Base-by-base conservation (phyloP, 345 rosid genomes). In the Eucalyptus viminalis region DNA sequence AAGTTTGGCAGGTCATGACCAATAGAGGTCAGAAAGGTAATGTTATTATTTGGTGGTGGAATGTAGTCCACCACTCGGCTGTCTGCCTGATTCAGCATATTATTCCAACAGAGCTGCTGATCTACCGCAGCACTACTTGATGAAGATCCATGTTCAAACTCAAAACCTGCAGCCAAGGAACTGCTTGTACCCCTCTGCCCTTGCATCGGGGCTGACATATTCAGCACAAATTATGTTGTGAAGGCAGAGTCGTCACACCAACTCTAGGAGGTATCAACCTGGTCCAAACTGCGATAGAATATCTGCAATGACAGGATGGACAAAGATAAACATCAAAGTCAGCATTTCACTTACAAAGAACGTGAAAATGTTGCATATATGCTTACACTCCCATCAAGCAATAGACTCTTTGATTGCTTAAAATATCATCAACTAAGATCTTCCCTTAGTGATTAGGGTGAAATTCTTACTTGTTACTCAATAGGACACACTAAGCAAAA, bases 71-170 rank as follows among this genome's bases (percentile, higher is more conserved):
- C 90, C 50, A 94, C 69, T 81, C 88, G 94, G 87, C 54, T 92
- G 80, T 94, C 97, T 44, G 90, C 92, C 65, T 94, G 92, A 92
- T 91, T 94, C 88, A 91, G 94, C 91, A 93, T 90, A 91, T 89
- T 90, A 91, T 92, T 95, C 97, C 99, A 94, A 93, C 91, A 92
- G 89, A 93, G 90, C 88, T 92, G 97, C 92, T 93, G 95, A 89
- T 95, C 97, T 49, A 94, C 90, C 67, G 92, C 91, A 87, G 94
- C 91, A 91, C 92, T 95, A 87, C 90, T 93, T 87, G 98, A 95
- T 83, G 99, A 49, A 87, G 99, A 96, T 62, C 96, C 98, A 90
- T 93, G 97, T 76, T 97, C 99, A 89, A 95, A 94, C 91, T 94
- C 94, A 91, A 97, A 90, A 47, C 94, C 88, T 90, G 94, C 98